Base-by-base conservation (phyloP, 495 filamentous ascomycete genomes). In the Xanthoparmelia taractica region DNA sequence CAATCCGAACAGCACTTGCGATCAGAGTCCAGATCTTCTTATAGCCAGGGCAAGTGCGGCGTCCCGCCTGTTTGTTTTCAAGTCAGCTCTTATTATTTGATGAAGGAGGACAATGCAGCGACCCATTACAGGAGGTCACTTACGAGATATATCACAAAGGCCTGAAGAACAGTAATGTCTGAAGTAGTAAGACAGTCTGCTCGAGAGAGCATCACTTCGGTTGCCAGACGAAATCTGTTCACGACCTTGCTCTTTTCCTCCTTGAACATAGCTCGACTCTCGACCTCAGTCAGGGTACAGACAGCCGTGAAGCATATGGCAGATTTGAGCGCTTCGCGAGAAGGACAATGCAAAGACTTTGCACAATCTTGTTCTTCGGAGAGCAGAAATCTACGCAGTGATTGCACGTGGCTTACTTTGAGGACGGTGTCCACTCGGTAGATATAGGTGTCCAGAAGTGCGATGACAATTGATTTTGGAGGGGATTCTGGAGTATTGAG, bases 101-200 rank as follows among this genome's bases (percentile, higher is more conserved):
- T 20, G 33, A 57, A 15, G 29, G 47, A 29, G 25, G 25, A 29
- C 25, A 50, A 50, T 15, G 4, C 25, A 29, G 25, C 13, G 47
- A 7, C 18, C 43, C 20, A 23, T 64, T 8, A 38, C 40, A 33
- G 25, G 15, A 34, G 20, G 20, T n/a, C 15, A 61, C 63, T 56
- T 40, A 65, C 63, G 31, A 65, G 63, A 45, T 65, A 65, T 29
- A 65, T 62, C 17, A 61, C 47, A 18, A 65, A 65, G 10, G 63
- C 63, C 47, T 65, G 63, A 20, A 65, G 45, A 8, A 60, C 63
- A 29, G 36, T 60, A 47, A 65, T 20, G 17, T 65, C 48, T 33
- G 20, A 33, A 38, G 27, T 61, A 2, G 40, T 65, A 11, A 61
- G 45, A 2, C 61, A 54, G 2, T 50, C 37, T 12, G 63, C 57